phyloP scores from a whole-genome alignment of 2,329 filamentous ascomycete species.

The Fusarium newnesense region DNA sequence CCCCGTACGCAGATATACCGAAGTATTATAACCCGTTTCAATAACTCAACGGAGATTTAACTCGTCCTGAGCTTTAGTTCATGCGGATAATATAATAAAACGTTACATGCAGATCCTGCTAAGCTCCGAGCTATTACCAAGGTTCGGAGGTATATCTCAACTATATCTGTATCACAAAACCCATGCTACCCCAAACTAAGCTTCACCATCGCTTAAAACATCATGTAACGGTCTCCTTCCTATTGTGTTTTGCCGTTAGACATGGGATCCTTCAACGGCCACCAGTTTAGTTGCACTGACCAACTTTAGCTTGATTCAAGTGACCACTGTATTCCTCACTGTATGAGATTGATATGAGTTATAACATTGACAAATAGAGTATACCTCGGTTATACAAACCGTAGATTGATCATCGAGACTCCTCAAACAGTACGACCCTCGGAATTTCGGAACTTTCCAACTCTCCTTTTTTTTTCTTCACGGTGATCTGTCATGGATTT shows the following conservation, averaged over 20 bases:
- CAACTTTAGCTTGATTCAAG: background rate
- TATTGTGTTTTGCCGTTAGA: background rate
- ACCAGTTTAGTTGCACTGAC: background rate
- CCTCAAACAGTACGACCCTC: background rate
- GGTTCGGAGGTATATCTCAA: background rate
- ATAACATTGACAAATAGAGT: background rate
- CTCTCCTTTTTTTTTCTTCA: background rate
- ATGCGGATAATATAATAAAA: background rate
- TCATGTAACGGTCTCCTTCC: background rate
- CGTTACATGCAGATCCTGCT: background rate
- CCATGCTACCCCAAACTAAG: background rate
- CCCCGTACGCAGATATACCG: background rate
- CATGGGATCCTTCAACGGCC: background rate
- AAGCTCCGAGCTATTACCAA: background rate
- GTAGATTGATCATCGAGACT: background rate
- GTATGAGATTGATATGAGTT: background rate
- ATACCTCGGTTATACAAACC: background rate
- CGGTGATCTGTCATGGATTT: background rate
- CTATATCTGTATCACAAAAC: background rate
- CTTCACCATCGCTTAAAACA: background rate
- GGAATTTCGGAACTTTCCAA: background rate
- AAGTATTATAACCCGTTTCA: background rate
- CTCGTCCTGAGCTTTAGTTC: background rate
- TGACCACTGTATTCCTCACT: background rate
- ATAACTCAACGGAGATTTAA: background rate